A percentile compares a stretch with the other conserved stretches of the same genome.
These are phyloP conservation scores for Lagenidium sp. DNA, from an alignment of 352 stramenopile genomes.

Conservation along the genomic window DNA sequence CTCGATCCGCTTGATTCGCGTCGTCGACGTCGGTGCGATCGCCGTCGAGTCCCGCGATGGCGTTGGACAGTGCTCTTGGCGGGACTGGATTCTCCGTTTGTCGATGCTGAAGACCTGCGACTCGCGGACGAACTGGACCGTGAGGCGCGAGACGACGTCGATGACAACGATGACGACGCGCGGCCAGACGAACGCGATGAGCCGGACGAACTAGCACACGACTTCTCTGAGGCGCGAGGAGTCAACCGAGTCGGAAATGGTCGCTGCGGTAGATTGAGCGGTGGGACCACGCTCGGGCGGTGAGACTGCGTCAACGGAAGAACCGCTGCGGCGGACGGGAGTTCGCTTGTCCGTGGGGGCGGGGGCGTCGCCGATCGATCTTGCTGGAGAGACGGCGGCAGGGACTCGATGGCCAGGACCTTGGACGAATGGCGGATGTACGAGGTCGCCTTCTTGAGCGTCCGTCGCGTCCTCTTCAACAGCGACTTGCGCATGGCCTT, in stretches of 20 bases:
- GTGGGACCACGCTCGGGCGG: not conserved
- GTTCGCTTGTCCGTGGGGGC: too few relatives aligned
- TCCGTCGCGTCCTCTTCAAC: constrained; percentile 7
- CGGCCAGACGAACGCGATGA: too few relatives aligned
- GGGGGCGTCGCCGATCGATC: too few relatives aligned
- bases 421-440: constrained; percentile 36
- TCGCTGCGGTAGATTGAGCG: not conserved
- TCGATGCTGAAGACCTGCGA: too few relatives aligned
- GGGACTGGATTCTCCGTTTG: not conserved
- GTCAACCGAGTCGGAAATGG: too few relatives aligned
- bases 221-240: too few relatives aligned
- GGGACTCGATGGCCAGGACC: constrained; percentile 22
- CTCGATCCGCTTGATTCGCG: too few relatives aligned
- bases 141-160: too few relatives aligned
- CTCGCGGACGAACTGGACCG: too few relatives aligned
- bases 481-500: constrained; percentile 36
- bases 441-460: constrained; percentile 17
- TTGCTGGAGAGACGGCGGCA: not conserved
- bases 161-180: too few relatives aligned
- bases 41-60: not conserved
- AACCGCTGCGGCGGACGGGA: too few relatives aligned
- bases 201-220: too few relatives aligned
- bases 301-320: not conserved
- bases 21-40: constrained; percentile 14
- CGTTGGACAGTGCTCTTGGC: not conserved